Conservation (phyloP, 768 basidiomycete genomes). For the Mrakia blollopis region DNA sequence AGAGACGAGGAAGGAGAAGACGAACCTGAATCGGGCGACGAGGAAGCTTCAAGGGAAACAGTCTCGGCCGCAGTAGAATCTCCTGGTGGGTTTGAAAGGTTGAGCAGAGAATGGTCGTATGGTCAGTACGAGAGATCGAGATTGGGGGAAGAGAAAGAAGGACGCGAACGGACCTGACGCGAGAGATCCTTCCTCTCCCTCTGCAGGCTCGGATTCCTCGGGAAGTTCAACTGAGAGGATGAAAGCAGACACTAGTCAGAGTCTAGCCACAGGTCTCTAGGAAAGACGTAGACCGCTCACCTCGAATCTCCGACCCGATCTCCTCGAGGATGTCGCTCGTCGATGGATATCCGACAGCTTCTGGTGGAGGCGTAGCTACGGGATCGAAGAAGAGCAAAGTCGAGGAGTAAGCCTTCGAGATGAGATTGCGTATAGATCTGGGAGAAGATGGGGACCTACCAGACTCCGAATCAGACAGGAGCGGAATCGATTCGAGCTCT, state of each 20-base stretch:
- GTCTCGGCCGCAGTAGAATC: background rate
- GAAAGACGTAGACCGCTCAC: background rate
- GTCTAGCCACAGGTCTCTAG: background rate
- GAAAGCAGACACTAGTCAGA: too few relatives aligned
- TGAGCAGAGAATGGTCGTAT: background rate
- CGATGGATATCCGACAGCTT: background rate
- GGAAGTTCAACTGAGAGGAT: background rate
- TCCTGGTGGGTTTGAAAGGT: too few relatives aligned
- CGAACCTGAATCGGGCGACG: background rate
- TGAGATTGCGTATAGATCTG: background rate
- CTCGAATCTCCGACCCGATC: background rate
- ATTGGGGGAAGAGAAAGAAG: too few relatives aligned
- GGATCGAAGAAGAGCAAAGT: background rate
- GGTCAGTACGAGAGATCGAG: background rate
- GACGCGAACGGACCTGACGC: too few relatives aligned
- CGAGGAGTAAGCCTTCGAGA: too few relatives aligned
- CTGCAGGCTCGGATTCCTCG: too few relatives aligned
- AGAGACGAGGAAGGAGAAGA: background rate
- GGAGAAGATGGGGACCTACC: background rate
- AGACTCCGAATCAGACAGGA: background rate
- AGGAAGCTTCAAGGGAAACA: background rate
- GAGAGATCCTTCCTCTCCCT: too few relatives aligned
- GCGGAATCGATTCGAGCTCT: constrained; percentile 4
- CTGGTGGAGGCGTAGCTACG: background rate
- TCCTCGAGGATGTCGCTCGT: constrained; percentile 6